Evolutionary conservation across 2,329 filamentous ascomycete genomes (phyloP), one percentile per base, ranked within the genome.

Genomic region (Sclerotinia glacialis): DNA sequence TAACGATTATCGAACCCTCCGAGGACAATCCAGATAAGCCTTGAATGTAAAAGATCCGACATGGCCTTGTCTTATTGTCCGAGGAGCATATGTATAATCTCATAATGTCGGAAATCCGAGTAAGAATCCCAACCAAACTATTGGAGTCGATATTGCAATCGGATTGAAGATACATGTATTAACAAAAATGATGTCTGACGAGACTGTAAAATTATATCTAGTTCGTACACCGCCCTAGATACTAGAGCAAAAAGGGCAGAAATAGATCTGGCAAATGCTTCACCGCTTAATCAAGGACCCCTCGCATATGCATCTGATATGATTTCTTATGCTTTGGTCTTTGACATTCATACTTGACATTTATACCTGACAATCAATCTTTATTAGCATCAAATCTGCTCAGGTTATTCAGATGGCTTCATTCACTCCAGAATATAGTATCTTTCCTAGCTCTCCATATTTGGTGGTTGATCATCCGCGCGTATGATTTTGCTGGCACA

Each of bases 401-500:
- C 31, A 14, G 18, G 9, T 54, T 18, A 18, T 54, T 54, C 28
- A 14, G 5, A 40, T 42, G 31, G 37, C 54, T 44, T 56, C 28
- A 34, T 31, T 34, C 18, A 14, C 18, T 54, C 5, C 28, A 11
- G 18, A 14, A 54, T 37, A 54, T 34, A 3, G 18, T 11, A 37
- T 54, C 37, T 40, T 34, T 18, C 9, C 14, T n/a, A 3, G 11
- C 52, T 37, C 52, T 37, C 31, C 12, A 55, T 18, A 23, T 55
- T 23, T 21, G 53, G 53, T 37, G 31, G 53, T 14, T n/a, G 6
- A 23, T 40, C 53, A 37, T 31, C 52, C 31, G 12, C 12, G 21
- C 31, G 21, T 31, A 23, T 23, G 11, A 89, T 74, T 73, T 74
- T 50, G 72, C 71, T 12, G 23, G 71, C 34, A 37, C 2, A 9